phyloP scores from a whole-genome alignment of 345 rosid species.

The Trapa incisa region DNA sequence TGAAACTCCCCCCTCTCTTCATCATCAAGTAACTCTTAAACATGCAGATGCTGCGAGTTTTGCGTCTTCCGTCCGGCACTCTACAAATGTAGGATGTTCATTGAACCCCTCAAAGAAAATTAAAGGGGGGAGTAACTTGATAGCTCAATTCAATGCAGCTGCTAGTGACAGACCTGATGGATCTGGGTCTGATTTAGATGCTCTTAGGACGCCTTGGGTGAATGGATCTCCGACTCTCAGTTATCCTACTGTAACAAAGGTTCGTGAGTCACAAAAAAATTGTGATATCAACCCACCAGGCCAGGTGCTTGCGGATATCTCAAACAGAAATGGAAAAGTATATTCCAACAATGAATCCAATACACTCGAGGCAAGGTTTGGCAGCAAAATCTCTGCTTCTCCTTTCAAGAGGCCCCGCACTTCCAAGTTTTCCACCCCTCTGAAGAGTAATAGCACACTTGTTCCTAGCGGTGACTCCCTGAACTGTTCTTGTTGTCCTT shows the following conservation, averaged over 20 bases:
- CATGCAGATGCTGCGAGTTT: slow-evolving; percentile 34
- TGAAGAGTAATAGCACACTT: slow-evolving; percentile 28
- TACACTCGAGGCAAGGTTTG: slow-evolving; percentile 35
- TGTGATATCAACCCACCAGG: slow-evolving; percentile 27
- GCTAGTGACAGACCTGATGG: slow-evolving; percentile 18
- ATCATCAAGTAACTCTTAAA: slow-evolving; percentile 29
- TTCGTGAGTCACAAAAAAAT: slow-evolving; percentile 17
- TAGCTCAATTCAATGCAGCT: slow-evolving; percentile 61
- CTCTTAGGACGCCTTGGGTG: slow-evolving; percentile 17
- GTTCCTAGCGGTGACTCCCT: slow-evolving; percentile 39
- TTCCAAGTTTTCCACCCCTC: slow-evolving; percentile 50
- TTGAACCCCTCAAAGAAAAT: slow-evolving; percentile 20
- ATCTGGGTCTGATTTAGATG: slow-evolving; percentile 14
- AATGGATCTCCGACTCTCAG: slow-evolving; percentile 5
- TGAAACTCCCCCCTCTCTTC: slow-evolving; percentile 16
- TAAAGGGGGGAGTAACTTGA: slow-evolving; percentile 43
- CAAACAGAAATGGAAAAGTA: slow-evolving; percentile 29
- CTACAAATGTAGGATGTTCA: slow-evolving; percentile 26
- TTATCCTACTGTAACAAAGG: slow-evolving; percentile 18
- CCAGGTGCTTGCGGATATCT: slow-evolving; percentile 47
- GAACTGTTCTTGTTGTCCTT: slow-evolving; percentile 9
- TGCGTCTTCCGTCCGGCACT: slow-evolving; percentile 43
- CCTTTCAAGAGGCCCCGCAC: slow-evolving; percentile 80
- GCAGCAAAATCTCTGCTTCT: slow-evolving; percentile 30
- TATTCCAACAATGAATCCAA: slow-evolving; percentile 21